These are phyloP conservation scores for Penicillium taxi DNA, from an alignment of 495 filamentous ascomycete species.

Conservation along the genomic window DNA sequence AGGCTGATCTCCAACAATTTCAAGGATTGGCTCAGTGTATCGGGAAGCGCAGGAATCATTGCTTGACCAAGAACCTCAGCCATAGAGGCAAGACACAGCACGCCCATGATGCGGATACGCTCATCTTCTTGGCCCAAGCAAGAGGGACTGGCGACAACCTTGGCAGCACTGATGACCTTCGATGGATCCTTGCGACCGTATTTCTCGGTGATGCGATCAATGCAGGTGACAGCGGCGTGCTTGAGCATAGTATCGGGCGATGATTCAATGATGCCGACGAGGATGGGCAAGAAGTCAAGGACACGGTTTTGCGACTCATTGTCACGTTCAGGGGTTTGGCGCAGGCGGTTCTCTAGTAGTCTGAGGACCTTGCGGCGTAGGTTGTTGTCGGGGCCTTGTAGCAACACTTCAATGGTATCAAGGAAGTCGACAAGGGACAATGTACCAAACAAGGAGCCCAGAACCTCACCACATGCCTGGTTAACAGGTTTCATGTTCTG, in stretches of 20 bases:
- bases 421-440: constrained; percentile 79
- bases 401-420: constrained; percentile 68
- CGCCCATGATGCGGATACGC: constrained; percentile 65
- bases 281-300: constrained; percentile 67
- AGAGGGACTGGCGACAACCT: constrained; percentile 63
- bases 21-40: constrained; percentile 61
- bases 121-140: constrained; percentile 67
- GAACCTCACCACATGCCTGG: constrained; percentile 56
- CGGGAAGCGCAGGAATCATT: constrained; percentile 74
- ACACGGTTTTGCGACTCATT: constrained; percentile 56
- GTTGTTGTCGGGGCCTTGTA: constrained; percentile 61
- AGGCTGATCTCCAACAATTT: constrained; percentile 58
- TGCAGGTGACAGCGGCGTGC: constrained; percentile 72
- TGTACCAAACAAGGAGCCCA: constrained; percentile 67
- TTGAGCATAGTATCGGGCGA: constrained; percentile 65
- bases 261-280: constrained; percentile 64
- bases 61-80: constrained; percentile 78
- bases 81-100: constrained; percentile 83
- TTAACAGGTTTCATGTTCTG: constrained; percentile 54
- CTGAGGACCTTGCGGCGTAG: constrained; percentile 72
- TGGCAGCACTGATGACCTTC: constrained; percentile 54
- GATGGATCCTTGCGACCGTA: constrained; percentile 81
- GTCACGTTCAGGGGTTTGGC: constrained; percentile 57
- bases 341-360: constrained; percentile 66
- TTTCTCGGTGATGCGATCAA: constrained; percentile 82